Evolutionary conservation across 371 early-diverging fungal species (phyloP), one percentile per base, ranked within the genome.

Genomic region (Cokeromyces recurvatus): DNA sequence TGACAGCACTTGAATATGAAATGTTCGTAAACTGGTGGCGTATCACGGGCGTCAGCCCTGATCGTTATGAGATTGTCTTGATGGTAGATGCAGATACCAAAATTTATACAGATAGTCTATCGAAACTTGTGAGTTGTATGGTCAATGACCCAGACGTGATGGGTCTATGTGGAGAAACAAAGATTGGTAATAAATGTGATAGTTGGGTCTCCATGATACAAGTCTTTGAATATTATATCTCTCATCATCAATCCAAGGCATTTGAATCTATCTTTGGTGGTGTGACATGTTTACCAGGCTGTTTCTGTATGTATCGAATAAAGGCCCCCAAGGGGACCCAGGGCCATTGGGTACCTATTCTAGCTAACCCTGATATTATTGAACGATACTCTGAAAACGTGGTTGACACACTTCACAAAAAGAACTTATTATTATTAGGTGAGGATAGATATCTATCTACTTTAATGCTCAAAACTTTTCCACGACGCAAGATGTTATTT

Each of bases 81-180:
- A 96, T 97, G 93, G 95, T 92, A 38, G 98, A 98, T 64, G 98
- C 98, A 3, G 98, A 98, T 69, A 98, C 98, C 6, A 84, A 84
- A 50, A 83, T 92, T 4, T 77, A 81, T 44, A 85, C 84, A 0
- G 90, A 90, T 51, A 85, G 92, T 2, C 57, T 93, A 11, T 65
- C 85, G 7, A 77, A 85, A 1, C 70, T 94, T 65, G 77, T 91
- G 15, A 71, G 78, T 2, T 81, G 87, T 25, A 86, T 88, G 78
- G 81, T 78, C 29, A 79, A 78, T 36, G 92, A 92, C 69, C 78
- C 78, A 10, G 74, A 78, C 40, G 79, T 91, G 17, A 83, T 86
- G 62, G 92, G 92, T 1, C 70, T 90, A 6, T 91, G 92, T 61
- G 91, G 92, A 38, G 92, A 92, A 60, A 92, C 92, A 10, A 84